Percentiles rank a stretch among this genome's conserved stretches.
Conservation (phyloP, 495 filamentous ascomycete genomes). For the Penicillium angulare region DNA sequence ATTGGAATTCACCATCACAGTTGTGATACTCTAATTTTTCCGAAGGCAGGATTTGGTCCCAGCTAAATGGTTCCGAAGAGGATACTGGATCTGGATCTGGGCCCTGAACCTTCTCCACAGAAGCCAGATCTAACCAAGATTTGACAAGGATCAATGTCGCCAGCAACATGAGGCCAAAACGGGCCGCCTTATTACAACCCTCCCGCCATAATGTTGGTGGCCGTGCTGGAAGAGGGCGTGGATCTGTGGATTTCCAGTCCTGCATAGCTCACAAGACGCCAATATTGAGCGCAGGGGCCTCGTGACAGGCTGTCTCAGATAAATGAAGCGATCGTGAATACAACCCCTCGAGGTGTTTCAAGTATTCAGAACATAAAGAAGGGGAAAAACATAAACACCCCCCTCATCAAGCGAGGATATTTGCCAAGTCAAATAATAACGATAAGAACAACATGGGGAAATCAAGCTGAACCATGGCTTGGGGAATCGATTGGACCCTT, state of each 20-base stretch:
- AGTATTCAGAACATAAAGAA: not conserved
- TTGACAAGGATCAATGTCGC: not conserved
- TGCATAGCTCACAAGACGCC: constrained; percentile 11
- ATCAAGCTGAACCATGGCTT: constrained; percentile 11
- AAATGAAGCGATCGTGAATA: not conserved
- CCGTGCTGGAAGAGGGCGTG: not conserved
- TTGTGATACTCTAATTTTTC: constrained; percentile 32
- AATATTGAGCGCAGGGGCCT: not conserved
- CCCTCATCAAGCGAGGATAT: not conserved
- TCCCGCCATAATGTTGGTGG: not conserved
- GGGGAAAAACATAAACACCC: not conserved
- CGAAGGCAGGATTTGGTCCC: constrained; percentile 33
- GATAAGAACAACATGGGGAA: not conserved
- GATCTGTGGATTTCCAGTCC: constrained; percentile 5
- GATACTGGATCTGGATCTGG: not conserved
- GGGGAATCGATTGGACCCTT: constrained; percentile 9
- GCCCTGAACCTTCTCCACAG: not conserved
- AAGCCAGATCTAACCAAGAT: not conserved
- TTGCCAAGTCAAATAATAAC: constrained; percentile 14
- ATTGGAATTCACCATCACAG: constrained; percentile 47
- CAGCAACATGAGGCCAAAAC: not conserved
- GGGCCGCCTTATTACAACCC: not conserved
- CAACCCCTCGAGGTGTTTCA: too few relatives aligned
- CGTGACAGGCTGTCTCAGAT: not conserved
- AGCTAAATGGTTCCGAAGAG: constrained; percentile 16